Evolutionary conservation across 2,329 filamentous ascomycete species (phyloP), one percentile per base, ranked within the genome.

Genomic region (Ophiostoma sp.): DNA sequence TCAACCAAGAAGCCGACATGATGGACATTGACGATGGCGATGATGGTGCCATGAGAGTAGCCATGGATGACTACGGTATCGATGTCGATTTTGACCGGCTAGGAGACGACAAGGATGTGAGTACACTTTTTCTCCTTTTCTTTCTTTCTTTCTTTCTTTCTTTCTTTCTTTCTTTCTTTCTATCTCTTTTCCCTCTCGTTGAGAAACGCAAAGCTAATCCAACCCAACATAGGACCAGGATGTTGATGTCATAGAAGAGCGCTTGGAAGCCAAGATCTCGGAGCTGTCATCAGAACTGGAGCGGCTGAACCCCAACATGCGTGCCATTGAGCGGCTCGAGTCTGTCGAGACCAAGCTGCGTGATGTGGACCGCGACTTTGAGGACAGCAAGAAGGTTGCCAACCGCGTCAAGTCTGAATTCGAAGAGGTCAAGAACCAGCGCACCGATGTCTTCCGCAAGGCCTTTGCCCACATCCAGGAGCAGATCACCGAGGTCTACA

Each of bases 231-330:
- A 27, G 27, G 69, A 55, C 42, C 44, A 67, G 16, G 69, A 66
- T 66, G 88, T 90, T 68, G 83, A 88, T 18, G 86, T 87, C 70
- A 80, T 89, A 38, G 94, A 97, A 75, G 87, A 91, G 63, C 84
- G 85, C 69, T 83, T 99, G 1, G 86, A 90, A 67, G 91, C 96
- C 67, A 89, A 88, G 74, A 92, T 99, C 72, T 82, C 85, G 27
- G 84, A 84, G 41, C 83, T 99, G 9, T 88, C 88, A 62, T 81
- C 84, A 44, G 91, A 97, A 73, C 86, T 99, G 27, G 93, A 97
- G 76, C 97, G 97, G 79, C 89, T 98, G 78, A 93, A 95, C 71
- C 95, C 95, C 40, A 98, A 99, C 78, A 96, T 97, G 87, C 92
- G 94, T 74, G 95, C 94, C 8, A 92, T 93, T 78, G 93, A 98